phyloP scores from a whole-genome alignment of 805 yeast species.

The Wickerhamiella dianesei region DNA sequence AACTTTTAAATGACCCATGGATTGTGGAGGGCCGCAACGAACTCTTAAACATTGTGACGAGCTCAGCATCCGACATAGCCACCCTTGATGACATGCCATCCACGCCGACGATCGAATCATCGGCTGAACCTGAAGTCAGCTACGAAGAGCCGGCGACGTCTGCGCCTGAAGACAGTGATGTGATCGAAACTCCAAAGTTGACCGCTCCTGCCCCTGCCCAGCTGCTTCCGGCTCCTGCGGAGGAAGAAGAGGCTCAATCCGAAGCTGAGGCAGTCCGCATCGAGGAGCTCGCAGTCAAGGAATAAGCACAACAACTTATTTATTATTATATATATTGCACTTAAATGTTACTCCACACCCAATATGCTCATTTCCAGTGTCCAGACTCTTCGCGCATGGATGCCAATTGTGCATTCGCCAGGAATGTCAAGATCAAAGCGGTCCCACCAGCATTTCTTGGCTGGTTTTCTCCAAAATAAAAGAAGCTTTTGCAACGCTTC shows the following conservation, averaged over 20 bases:
- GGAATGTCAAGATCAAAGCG: slow-evolving; percentile 26
- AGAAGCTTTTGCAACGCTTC: slow-evolving; percentile 46
- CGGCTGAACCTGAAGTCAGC: background rate
- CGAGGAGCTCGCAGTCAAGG: background rate
- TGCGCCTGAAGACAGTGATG: background rate
- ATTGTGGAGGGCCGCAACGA: slow-evolving; percentile 16
- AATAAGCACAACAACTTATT: background rate
- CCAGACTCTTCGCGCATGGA: slow-evolving; percentile 92
- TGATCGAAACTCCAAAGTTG: background rate
- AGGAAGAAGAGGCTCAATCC: background rate
- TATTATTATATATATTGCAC: background rate
- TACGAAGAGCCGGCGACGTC: background rate
- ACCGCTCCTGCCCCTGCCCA: background rate
- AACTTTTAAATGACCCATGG: slow-evolving; percentile 40
- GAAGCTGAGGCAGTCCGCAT: too few species aligned
- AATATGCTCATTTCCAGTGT: slow-evolving; percentile 83
- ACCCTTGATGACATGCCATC: background rate
- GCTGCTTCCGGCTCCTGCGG: background rate
- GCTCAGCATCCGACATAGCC: background rate
- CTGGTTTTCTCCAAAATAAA: slow-evolving; percentile 94
- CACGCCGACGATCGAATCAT: background rate
- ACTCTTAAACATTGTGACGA: slow-evolving; percentile 1
- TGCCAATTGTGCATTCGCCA: slow-evolving; percentile 34
- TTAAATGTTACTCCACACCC: slow-evolving; percentile 41
- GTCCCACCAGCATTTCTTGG: slow-evolving; percentile 98